Conservation (phyloP, 805 yeast genomes). For the Myxozyma melibiosi region DNA sequence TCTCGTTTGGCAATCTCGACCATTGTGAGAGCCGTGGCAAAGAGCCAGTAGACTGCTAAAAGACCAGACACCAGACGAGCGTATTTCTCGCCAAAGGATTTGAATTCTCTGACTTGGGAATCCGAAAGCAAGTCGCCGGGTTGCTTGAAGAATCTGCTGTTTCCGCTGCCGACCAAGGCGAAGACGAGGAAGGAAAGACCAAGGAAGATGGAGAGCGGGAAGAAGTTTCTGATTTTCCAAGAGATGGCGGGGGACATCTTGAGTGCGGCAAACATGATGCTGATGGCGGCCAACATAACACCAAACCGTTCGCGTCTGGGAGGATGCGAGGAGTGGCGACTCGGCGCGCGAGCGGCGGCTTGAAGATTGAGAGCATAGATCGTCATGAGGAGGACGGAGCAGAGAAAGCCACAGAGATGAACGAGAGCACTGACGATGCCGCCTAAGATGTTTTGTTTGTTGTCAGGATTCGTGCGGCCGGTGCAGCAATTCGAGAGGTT, state of each 20-base stretch:
- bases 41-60: too few species aligned
- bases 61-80: too few species aligned
- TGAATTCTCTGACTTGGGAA: too few species aligned
- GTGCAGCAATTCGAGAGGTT: conserved; percentile 1
- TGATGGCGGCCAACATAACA: not conserved
- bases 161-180: too few species aligned
- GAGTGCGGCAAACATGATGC: not conserved
- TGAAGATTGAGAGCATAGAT: conserved; percentile 7
- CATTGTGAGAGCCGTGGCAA: too few species aligned
- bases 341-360: not conserved
- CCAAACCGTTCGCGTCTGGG: not conserved
- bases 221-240: not conserved
- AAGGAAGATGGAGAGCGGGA: not conserved
- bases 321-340: not conserved
- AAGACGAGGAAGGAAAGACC: conserved; percentile 5
- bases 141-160: too few species aligned
- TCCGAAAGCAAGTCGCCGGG: too few species aligned
- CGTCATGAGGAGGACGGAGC: not conserved
- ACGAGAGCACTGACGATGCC: not conserved
- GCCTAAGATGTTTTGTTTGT: not conserved
- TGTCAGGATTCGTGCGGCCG: conserved; percentile 7
- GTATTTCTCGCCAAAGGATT: too few species aligned
- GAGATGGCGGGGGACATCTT: conserved; percentile 4
- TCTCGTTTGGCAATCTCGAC: too few species aligned
- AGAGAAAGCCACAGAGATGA: not conserved